Evolutionary conservation across 495 filamentous ascomycete species (phyloP).

Genomic region (Daldinia caldariorum): DNA sequence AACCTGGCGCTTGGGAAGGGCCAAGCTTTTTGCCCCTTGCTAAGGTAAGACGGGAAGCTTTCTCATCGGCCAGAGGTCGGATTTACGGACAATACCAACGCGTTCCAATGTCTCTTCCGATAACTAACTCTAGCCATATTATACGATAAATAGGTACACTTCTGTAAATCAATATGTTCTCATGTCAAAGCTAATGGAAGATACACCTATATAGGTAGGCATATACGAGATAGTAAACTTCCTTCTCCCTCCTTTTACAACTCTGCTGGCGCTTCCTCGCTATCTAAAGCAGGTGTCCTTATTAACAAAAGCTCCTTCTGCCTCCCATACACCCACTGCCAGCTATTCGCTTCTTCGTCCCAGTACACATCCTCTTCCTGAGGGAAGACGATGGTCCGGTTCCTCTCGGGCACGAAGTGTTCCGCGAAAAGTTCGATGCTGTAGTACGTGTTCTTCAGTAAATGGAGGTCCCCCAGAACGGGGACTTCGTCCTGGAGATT

Average conservation of each 20-base stretch:
- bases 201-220: no score
- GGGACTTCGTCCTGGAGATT: conserved; percentile 58
- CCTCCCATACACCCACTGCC: conserved; percentile 59
- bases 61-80: conserved; percentile 13
- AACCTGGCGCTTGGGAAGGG: conserved; percentile 17
- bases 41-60: conserved; percentile 13
- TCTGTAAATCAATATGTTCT: no score
- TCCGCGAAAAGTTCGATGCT: conserved; percentile 59
- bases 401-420: conserved; percentile 56
- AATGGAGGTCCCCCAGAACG: conserved; percentile 53
- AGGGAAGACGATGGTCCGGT: conserved; percentile 54
- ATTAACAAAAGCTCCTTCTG: conserved; percentile 57
- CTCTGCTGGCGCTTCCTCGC: conserved; percentile 16
- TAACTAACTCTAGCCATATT: not conserved
- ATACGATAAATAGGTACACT: no score
- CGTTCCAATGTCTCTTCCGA: no score
- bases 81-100: not conserved
- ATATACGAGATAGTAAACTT: not conserved
- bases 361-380: conserved; percentile 59
- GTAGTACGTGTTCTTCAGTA: conserved; percentile 56
- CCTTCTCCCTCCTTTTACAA: conserved; percentile 9
- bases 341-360: conserved; percentile 44
- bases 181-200: no score
- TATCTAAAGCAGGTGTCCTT: conserved; percentile 37
- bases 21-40: conserved; percentile 26